Conservation (phyloP, 305 asterid species). For the Solanum chacoense region DNA sequence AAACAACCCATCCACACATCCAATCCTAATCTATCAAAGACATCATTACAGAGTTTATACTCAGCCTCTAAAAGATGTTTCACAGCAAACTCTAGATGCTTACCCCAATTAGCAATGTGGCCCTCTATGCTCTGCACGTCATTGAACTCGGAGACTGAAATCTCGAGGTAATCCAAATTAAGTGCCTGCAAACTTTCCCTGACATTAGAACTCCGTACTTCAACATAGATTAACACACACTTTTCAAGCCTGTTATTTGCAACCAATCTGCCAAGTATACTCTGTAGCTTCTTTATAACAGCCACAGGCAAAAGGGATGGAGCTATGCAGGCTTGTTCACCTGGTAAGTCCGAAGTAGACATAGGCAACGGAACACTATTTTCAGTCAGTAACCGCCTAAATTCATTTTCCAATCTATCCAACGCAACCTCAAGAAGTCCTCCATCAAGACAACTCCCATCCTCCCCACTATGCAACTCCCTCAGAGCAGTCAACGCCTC, state of each 20-base stretch:
- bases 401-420: constrained; percentile 60
- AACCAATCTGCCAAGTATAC: constrained; percentile 60
- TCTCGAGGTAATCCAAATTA: constrained; percentile 82
- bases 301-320: constrained; percentile 74
- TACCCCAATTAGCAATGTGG: constrained; percentile 73
- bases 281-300: constrained; percentile 69
- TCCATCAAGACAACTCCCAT: constrained; percentile 73
- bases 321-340: constrained; percentile 60
- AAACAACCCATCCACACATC: constrained; percentile 84
- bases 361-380: constrained; percentile 61
- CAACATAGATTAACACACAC: constrained; percentile 61
- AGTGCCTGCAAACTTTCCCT: constrained; percentile 77
- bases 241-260: constrained; percentile 52
- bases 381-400: constrained; percentile 45
- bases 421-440: constrained; percentile 64
- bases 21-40: constrained; percentile 74
- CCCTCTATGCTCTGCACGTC: constrained; percentile 74
- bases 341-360: constrained; percentile 43
- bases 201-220: constrained; percentile 67
- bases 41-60: constrained; percentile 68
- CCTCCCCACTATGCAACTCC: constrained; percentile 54
- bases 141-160: constrained; percentile 75
- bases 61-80: constrained; percentile 87
- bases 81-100: constrained; percentile 85
- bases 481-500: constrained; percentile 37